Evolutionary conservation across 2,329 filamentous ascomycete genomes (phyloP).

Genomic region (Thermoascus crustaceus): DNA sequence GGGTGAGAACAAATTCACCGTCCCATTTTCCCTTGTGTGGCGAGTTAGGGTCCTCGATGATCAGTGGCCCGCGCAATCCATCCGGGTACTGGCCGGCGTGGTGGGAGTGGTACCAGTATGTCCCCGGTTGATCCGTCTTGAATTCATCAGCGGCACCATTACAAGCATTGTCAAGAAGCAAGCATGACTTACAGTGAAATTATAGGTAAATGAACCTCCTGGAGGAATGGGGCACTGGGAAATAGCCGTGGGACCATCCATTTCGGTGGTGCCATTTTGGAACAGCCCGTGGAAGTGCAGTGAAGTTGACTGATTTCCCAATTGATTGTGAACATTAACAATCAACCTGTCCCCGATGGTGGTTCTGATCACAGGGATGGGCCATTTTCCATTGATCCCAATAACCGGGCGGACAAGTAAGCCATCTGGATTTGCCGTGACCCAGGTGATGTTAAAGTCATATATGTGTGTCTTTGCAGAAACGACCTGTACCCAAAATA

Average conservation of each 20-base stretch:
- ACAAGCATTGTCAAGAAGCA: not conserved
- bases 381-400: conserved; percentile 66
- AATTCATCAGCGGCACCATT: not conserved
- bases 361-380: conserved; percentile 46
- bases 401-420: conserved; percentile 54
- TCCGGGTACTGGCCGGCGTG: conserved; percentile 57
- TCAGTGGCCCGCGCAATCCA: conserved; percentile 52
- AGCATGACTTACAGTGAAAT: not conserved
- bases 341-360: conserved; percentile 7
- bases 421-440: conserved; percentile 60
- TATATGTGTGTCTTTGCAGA: conserved; percentile 31
- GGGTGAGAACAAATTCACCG: conserved; percentile 52
- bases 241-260: conserved; percentile 59
- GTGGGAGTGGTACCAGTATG: conserved; percentile 68
- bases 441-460: conserved; percentile 62
- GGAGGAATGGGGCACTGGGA: conserved; percentile 58
- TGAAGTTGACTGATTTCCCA: conserved; percentile 15
- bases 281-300: conserved; percentile 58
- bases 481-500: not conserved
- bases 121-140: conserved; percentile 50
- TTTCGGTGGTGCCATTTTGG: conserved; percentile 56
- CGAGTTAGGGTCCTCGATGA: conserved; percentile 51
- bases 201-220: conserved; percentile 52
- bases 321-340: conserved; percentile 15
- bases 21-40: conserved; percentile 51